Conservation (phyloP, 2,329 filamentous ascomycete species). For the Pyrenophora tritici-repentis region DNA sequence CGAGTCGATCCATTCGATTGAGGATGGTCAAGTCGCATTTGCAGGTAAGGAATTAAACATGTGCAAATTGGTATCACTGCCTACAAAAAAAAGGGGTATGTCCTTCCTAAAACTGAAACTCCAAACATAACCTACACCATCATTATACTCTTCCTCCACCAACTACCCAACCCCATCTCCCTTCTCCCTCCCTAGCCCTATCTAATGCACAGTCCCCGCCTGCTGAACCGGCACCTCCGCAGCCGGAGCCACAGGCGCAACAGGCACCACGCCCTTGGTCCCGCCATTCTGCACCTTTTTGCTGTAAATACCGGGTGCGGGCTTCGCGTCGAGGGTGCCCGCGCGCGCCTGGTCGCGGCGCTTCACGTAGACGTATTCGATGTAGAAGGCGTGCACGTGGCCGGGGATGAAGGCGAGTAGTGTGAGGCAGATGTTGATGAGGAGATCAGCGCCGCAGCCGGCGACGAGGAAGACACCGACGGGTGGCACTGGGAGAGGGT, state of each 20-base stretch:
- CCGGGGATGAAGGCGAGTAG: slow-evolving; percentile 67
- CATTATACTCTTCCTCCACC: background rate
- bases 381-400: slow-evolving; percentile 77
- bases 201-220: slow-evolving; percentile 9
- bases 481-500: slow-evolving; percentile 49
- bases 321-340: slow-evolving; percentile 59
- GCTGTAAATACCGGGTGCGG: slow-evolving; percentile 73
- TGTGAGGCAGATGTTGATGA: slow-evolving; percentile 56
- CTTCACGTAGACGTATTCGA: slow-evolving; percentile 83
- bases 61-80: background rate
- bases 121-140: background rate
- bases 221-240: slow-evolving; percentile 12
- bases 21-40: background rate
- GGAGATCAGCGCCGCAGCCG: slow-evolving; percentile 56
- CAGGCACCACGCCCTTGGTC: background rate
- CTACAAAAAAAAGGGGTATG: background rate
- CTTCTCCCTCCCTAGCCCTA: background rate
- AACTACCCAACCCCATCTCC: background rate
- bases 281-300: slow-evolving; percentile 75
- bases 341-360: slow-evolving; percentile 66
- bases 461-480: slow-evolving; percentile 55
- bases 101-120: background rate
- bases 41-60: background rate
- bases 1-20: background rate
- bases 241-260: background rate